A percentile compares a stretch with the other conserved stretches of the same genome.
Conservation (phyloP, 1,139 yeast genomes). For the Meyerozyma sp. region DNA sequence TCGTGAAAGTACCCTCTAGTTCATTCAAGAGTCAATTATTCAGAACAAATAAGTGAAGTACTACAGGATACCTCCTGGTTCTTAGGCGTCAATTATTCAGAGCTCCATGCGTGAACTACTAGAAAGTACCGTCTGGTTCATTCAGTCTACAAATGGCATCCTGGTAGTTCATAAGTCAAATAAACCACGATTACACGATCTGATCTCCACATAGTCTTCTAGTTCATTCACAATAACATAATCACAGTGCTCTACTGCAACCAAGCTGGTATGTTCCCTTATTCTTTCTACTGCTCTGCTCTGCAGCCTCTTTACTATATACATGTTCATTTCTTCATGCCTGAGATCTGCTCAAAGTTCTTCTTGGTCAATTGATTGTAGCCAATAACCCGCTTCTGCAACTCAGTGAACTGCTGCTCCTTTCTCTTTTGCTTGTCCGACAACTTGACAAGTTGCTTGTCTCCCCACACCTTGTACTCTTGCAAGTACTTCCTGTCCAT, state of each 20-base stretch:
- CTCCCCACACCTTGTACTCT: slow-evolving; percentile 80
- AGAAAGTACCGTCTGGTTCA: too few species aligned
- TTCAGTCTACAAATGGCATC: too few species aligned
- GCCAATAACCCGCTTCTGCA: slow-evolving; percentile 36
- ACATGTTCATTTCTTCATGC: slow-evolving; percentile 1
- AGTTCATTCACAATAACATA: too few species aligned
- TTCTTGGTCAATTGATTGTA: slow-evolving; percentile 39
- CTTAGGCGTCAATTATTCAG: too few species aligned
- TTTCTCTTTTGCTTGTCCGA: slow-evolving; percentile 39
- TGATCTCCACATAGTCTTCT: too few species aligned
- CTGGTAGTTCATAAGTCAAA: too few species aligned
- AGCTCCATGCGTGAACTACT: too few species aligned
- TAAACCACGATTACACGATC: too few species aligned
- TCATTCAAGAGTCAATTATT: too few species aligned
- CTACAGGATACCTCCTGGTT: background rate
- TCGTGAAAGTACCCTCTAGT: too few species aligned
- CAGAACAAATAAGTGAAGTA: background rate
- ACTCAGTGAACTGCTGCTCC: slow-evolving; percentile 18
- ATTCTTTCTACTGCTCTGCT: background rate
- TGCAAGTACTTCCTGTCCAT: slow-evolving; percentile 82
- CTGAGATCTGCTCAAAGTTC: slow-evolving; percentile 25
- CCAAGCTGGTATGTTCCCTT: background rate
- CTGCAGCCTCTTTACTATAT: background rate
- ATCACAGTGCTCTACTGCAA: too few species aligned
- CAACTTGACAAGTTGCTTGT: slow-evolving; percentile 37